These are phyloP conservation scores for Zea mays DNA, from an alignment of 176 grass and related monocot species.

Conservation along the genomic window Zm-B73-REFERENCE-NAM-5.0 NC_050102.1:152736501-152737000, in stretches of 20 bases:
- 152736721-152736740: slow-evolving; percentile 17
- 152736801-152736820: not conserved
- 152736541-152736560: not conserved
- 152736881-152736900: not conserved
- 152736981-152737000: slow-evolving; percentile 19
- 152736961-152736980: slow-evolving; percentile 50
- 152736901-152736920: slow-evolving; percentile 1
- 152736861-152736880: slow-evolving; percentile 4
- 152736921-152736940: not conserved
- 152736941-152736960: slow-evolving; percentile 37
- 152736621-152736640: slow-evolving; percentile 1
- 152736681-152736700: slow-evolving; percentile 36
- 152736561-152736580: slow-evolving; percentile 16
- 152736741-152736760: slow-evolving; percentile 7
- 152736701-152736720: slow-evolving; percentile 31
- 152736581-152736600: slow-evolving; percentile 37
- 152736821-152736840: not conserved
- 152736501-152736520: not conserved
- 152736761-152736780: not conserved
- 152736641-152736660: slow-evolving; percentile 10
- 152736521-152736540: not conserved
- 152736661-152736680: slow-evolving; percentile 16
- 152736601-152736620: slow-evolving; percentile 41
- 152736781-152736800: not conserved
- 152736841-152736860: not conserved